Evolutionary conservation across 192 early-diverging fungal genomes (phyloP).

Genomic region (Rhizoclosmatium globosum): DNA sequence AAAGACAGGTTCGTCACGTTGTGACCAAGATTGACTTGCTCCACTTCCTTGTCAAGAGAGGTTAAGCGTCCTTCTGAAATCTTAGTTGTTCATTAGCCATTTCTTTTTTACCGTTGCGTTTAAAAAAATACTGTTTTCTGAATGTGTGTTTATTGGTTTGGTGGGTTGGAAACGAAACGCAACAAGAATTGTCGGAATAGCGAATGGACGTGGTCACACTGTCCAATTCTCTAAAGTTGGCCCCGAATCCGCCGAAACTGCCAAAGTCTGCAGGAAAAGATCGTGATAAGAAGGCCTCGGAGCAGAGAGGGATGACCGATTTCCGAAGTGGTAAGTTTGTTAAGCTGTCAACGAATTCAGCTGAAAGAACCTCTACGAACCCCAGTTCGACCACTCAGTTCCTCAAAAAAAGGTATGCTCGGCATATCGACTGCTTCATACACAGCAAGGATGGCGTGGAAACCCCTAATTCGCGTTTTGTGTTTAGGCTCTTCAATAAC

Average conservation of each 20-base stretch:
- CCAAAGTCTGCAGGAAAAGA: slow-evolving; percentile 42
- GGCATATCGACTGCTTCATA: background rate
- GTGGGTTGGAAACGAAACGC: too few species aligned
- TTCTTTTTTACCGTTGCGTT: background rate
- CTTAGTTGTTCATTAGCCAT: background rate
- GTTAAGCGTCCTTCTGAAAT: background rate
- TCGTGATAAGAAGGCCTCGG: slow-evolving; percentile 70
- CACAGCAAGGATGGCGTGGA: background rate
- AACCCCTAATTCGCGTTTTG: background rate
- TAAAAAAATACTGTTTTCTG: background rate
- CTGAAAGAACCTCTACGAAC: background rate
- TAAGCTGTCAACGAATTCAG: background rate
- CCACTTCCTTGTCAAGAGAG: slow-evolving; percentile 71
- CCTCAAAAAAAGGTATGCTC: background rate
- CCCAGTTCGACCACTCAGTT: slow-evolving; percentile 10
- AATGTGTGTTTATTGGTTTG: background rate
- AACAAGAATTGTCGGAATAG: background rate
- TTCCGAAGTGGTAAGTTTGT: slow-evolving; percentile 14
- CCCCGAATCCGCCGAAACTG: slow-evolving; percentile 39
- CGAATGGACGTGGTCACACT: too few species aligned
- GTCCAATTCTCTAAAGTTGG: slow-evolving; percentile 7
- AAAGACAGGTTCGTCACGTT: slow-evolving; percentile 79
- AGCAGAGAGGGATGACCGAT: slow-evolving; percentile 48
- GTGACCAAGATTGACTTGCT: slow-evolving; percentile 96
- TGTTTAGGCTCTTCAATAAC: background rate